phyloP scores from a whole-genome alignment of 108 stramenopile genomes.

The Pseudonitzschia multiseries region DNA sequence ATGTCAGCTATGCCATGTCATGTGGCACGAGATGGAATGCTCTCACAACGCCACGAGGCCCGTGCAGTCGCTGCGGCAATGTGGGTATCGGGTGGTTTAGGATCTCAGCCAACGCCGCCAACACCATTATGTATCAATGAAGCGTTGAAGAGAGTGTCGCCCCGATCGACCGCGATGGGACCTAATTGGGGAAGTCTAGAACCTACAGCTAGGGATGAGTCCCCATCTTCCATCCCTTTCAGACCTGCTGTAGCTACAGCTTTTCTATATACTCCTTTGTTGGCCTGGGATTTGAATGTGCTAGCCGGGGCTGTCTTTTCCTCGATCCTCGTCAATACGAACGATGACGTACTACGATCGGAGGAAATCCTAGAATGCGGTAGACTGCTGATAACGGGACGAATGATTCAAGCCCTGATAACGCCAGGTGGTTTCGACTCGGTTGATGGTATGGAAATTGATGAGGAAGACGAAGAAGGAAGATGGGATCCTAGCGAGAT shows the following conservation, averaged over 20 bases:
- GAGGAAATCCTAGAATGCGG: slow-evolving; percentile 56
- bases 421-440: slow-evolving; percentile 68
- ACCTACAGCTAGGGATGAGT: slow-evolving; percentile 28
- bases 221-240: slow-evolving; percentile 42
- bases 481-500: slow-evolving; percentile 33
- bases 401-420: slow-evolving; percentile 71
- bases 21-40: slow-evolving; percentile 75
- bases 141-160: slow-evolving; percentile 14
- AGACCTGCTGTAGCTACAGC: slow-evolving; percentile 78
- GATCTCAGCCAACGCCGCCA: slow-evolving; percentile 47
- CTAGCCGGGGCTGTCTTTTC: slow-evolving; percentile 83
- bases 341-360: slow-evolving; percentile 34
- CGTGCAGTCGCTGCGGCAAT: slow-evolving; percentile 78
- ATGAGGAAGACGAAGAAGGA: slow-evolving; percentile 50
- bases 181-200: slow-evolving; percentile 70
- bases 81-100: slow-evolving; percentile 76
- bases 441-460: slow-evolving; percentile 34
- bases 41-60: slow-evolving; percentile 76
- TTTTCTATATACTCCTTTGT: slow-evolving; percentile 77
- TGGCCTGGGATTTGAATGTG: slow-evolving; percentile 88
- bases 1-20: slow-evolving; percentile 76
- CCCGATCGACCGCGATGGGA: slow-evolving; percentile 31
- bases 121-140: slow-evolving; percentile 55
- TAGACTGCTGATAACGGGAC: slow-evolving; percentile 52
- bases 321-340: slow-evolving; percentile 48